These are phyloP conservation scores for Sporobolomyces roseus DNA, from an alignment of 768 basidiomycete genomes.

Conservation along the genomic window DNA sequence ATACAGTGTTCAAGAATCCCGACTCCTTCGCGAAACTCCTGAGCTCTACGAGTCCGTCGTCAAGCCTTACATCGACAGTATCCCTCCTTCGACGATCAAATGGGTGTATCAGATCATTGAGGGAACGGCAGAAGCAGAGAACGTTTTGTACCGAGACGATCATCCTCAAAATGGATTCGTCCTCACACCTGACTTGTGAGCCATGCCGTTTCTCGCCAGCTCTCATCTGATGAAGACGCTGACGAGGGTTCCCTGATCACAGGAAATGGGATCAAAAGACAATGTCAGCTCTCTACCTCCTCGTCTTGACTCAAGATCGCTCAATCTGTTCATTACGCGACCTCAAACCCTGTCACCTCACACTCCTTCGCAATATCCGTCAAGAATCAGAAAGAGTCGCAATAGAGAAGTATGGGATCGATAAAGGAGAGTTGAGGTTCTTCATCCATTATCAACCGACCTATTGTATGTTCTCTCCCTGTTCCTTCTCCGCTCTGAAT, in stretches of 20 bases:
- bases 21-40: constrained; percentile 80
- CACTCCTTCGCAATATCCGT: constrained; percentile 64
- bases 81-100: constrained; percentile 71
- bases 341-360: constrained; percentile 62
- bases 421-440: constrained; percentile 63
- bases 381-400: constrained; percentile 58
- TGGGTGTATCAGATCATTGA: constrained; percentile 85
- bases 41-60: constrained; percentile 67
- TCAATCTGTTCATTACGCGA: constrained; percentile 71
- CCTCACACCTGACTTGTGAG: constrained; percentile 75
- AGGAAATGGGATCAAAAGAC: constrained; percentile 84
- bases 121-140: constrained; percentile 69
- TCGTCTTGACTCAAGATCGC: constrained; percentile 66
- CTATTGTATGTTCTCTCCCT: constrained; percentile 65
- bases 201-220: background rate
- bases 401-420: constrained; percentile 64
- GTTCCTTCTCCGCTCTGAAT: background rate
- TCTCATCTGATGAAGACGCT: no score
- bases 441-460: constrained; percentile 94
- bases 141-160: constrained; percentile 62
- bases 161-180: constrained; percentile 60
- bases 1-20: constrained; percentile 70
- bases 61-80: constrained; percentile 69
- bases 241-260: background rate
- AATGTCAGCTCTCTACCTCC: constrained; percentile 73